Evolutionary conservation across 2,329 filamentous ascomycete genomes (phyloP), one percentile per base, ranked within the genome.

Genomic region (Talaromyces atroroseus): DNA sequence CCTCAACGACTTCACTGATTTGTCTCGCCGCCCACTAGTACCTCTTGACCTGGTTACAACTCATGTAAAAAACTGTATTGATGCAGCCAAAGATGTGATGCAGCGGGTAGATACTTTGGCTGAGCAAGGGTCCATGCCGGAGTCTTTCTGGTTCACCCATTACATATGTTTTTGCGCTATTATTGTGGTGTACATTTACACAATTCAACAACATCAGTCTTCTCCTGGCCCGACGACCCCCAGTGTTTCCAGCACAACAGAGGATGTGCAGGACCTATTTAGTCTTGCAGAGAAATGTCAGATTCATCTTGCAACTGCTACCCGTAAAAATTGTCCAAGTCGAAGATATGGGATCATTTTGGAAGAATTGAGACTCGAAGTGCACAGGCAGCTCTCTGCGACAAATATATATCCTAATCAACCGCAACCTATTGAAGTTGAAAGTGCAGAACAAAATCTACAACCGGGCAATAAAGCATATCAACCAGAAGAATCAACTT

Each of bases 261-360:
- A 66, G n/a, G 54, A 53, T 5, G 59, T 58, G 21, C 62, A 64
- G 4, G 65, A 68, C 12, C 65, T 78, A 2, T 71, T 78, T 32
- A 61, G 68, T 14, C 69, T 76, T 8, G 76, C 76, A 2, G 76
- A 78, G 53, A 64, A 67, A n/a, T 78, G 75, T 56, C 68, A 78
- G 47, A 66, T 69, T 11, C 74, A 79, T 58, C 69, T 79, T 14
- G 75, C 75, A 1, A 70, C 74, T 53, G 77, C 76, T 2, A 78
- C 76, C 3, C 71, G 73, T 1, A 72, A 69, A 12, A 78, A 78
- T 32, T 78, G 75, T 2, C 76, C 76, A 0, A 77, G 74, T 49
- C 71, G 75, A 6, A 70, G 75, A 40, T 79, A 79, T 46, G 74
- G 74, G 29, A 78, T 78, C 49, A 79, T 79, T 45, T 60, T 79